These are phyloP conservation scores for Dimocarpus longan DNA, from an alignment of 345 rosid species.

Conservation along the genomic window DNA sequence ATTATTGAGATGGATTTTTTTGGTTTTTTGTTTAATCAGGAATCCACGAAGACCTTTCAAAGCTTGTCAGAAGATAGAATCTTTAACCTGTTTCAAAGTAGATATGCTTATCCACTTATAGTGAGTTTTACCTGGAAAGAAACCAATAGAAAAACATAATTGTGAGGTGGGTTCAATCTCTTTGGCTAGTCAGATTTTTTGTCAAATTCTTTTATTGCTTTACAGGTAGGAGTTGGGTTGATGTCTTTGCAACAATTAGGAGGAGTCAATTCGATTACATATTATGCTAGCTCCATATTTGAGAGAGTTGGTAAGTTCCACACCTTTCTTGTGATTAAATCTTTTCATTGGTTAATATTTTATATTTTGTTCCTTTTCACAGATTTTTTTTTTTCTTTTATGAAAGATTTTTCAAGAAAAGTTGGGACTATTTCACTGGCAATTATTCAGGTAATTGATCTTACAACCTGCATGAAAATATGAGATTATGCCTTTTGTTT, in stretches of 20 bases:
- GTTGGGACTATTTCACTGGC: conserved; percentile 10
- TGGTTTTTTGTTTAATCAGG: neutral
- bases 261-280: conserved; percentile 42
- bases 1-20: neutral
- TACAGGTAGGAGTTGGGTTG: conserved; percentile 35
- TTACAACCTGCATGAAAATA: neutral
- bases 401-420: conserved; percentile 10
- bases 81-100: conserved; percentile 17
- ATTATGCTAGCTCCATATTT: conserved; percentile 50
- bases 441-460: neutral
- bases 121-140: neutral
- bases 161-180: too few species aligned
- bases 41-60: neutral
- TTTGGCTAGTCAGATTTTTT: too few species aligned
- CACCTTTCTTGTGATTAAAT: too few species aligned
- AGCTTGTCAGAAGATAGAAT: neutral
- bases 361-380: too few species aligned
- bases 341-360: too few species aligned
- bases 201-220: too few species aligned
- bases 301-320: conserved; percentile 40
- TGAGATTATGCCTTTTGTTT: neutral
- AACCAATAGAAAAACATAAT: neutral
- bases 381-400: neutral
- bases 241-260: conserved; percentile 51
- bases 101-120: conserved; percentile 14